Evolutionary conservation across 805 yeast species (phyloP), one percentile per base, ranked within the genome.

Genomic region (Kluyveromyces nonfermentans): DNA sequence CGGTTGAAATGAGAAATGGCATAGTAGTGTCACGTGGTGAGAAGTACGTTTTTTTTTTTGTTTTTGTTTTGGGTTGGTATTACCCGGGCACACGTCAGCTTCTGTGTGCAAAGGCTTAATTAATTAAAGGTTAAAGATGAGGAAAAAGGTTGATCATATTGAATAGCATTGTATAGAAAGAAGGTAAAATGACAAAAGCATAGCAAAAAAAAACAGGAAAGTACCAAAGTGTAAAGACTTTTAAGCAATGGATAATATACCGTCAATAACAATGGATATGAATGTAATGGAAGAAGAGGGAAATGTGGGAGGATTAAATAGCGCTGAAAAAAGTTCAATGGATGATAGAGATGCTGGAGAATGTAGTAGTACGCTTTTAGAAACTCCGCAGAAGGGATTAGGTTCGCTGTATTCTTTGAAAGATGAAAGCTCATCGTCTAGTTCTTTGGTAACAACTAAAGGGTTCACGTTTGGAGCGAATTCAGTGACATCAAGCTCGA

Each of bases 391-490:
- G 3, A 45, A 37, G 20, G 22, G 49, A 12, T 50, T 53, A 7
- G 35, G 39, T 9, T 44, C 48, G 21, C 50, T 62, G 35, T 62
- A 62, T 40, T 48, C 60, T 1, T 40, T 49, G 7, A 50, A 53
- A 18, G 65, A 55, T 19, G 62, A 55, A 5, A 62, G 61, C 42
- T 55, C 58, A 34, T 62, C 67, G 5, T 59, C 64, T 38, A 58
- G 64, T n/a, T 60, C 62, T 42, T 31, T 62, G 19, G 56, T 62
- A 15, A 54, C 56, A 37, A 62, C 61, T 32, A 53, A 61, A 2
- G 41, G 59, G 1, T 62, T 62, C 41, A 55, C 60, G 2, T 62
- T 62, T 51, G 67, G 67, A 41, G 63, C 48, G 17, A 39, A 35
- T 40, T 15, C 30, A 25, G 30, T 25, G 30, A 14, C 44, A 33